Conservation (phyloP, 2,329 filamentous ascomycete genomes). For the Aspergillus floridensis region DNA sequence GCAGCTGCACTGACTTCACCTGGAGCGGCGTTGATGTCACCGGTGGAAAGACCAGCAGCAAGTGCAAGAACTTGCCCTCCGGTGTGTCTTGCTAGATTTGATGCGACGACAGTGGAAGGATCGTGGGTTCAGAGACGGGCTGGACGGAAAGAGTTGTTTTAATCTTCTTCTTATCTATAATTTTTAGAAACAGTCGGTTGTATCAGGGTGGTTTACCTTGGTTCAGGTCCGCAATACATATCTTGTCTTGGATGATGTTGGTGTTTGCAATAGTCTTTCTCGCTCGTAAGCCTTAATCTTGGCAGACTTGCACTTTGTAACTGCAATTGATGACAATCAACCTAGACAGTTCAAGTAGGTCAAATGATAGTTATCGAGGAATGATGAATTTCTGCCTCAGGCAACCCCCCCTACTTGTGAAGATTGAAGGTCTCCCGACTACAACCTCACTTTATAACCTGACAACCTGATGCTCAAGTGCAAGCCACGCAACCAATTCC, state of each 20-base stretch:
- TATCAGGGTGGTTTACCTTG: background rate
- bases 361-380: too few relatives aligned
- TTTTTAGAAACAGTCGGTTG: background rate
- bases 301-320: too few relatives aligned
- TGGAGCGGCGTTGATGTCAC: slow-evolving; percentile 52
- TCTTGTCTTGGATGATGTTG: background rate
- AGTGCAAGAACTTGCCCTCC: slow-evolving; percentile 44
- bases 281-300: too few relatives aligned
- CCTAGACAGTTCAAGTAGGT: too few relatives aligned
- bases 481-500: background rate
- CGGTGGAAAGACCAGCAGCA: slow-evolving; percentile 49
- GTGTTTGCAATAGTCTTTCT: too few relatives aligned
- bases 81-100: slow-evolving; percentile 32
- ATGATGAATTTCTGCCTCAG: background rate
- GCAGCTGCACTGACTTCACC: slow-evolving; percentile 54
- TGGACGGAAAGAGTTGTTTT: background rate
- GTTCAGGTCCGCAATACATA: background rate
- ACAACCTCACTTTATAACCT: background rate
- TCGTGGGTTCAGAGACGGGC: background rate
- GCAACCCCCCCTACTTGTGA: background rate
- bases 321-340: too few relatives aligned
- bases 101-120: background rate
- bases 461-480: background rate
- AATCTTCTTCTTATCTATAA: background rate
- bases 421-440: background rate